Evolutionary conservation across 805 yeast genomes (phyloP).

Genomic region (Starmerella stigmatis): DNA sequence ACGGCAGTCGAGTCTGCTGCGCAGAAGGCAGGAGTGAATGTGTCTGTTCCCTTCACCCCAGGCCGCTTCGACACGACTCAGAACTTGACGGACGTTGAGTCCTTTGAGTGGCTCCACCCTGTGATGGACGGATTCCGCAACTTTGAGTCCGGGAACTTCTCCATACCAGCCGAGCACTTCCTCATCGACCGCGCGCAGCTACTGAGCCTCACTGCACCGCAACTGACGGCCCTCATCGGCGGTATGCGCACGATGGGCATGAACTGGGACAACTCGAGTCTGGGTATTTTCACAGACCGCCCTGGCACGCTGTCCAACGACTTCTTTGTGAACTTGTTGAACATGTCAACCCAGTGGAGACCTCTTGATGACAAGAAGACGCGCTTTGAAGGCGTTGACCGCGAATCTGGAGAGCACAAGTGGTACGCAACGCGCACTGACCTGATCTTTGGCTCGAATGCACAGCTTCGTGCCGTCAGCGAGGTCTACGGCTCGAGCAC

Average conservation of each 20-base stretch:
- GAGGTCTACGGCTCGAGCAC: constrained; percentile 19
- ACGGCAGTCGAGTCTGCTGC: constrained; percentile 20
- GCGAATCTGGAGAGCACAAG: constrained; percentile 17
- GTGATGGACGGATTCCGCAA: constrained; percentile 23
- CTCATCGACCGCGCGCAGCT: constrained; percentile 21
- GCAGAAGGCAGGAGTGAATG: constrained; percentile 12
- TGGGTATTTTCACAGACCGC: constrained; percentile 18
- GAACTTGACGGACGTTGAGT: constrained; percentile 16
- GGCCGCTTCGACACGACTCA: constrained; percentile 19
- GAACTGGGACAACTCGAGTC: constrained; percentile 19
- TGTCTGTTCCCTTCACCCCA: constrained; percentile 19
- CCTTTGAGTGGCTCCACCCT: constrained; percentile 22
- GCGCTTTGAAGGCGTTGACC: constrained; percentile 20
- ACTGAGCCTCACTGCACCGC: constrained; percentile 18
- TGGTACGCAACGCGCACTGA: constrained; percentile 21
- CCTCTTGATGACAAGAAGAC: constrained; percentile 18
- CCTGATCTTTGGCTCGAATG: constrained; percentile 16
- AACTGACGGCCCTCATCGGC: constrained; percentile 20
- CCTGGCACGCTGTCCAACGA: constrained; percentile 18
- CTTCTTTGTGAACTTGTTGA: constrained; percentile 19
- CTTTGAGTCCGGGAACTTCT: constrained; percentile 19
- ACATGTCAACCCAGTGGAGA: constrained; percentile 17
- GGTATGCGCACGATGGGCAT: constrained; percentile 18
- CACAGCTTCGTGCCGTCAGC: constrained; percentile 19
- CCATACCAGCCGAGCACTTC: constrained; percentile 18